A percentile compares a stretch with the other conserved stretches of the same genome.
Evolutionary conservation across 2,329 filamentous ascomycete species (phyloP).

Genomic region (Phoma herbarum): DNA sequence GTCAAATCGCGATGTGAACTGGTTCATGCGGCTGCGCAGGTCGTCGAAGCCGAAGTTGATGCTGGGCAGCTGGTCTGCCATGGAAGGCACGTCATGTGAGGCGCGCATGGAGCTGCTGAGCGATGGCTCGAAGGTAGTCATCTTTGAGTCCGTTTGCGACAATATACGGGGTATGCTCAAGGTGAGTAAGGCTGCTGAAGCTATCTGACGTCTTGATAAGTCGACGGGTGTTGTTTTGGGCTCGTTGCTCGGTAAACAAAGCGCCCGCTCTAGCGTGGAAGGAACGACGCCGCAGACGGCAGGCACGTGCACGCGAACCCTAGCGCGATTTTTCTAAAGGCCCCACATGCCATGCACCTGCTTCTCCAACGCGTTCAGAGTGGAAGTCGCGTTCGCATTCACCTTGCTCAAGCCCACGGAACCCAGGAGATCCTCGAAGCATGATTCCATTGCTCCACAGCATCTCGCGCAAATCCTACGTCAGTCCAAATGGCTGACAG

Average conservation of each 20-base stretch:
- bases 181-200: not conserved
- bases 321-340: constrained; percentile 31
- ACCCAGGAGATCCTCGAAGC: constrained; percentile 19
- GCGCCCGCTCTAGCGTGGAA: constrained; percentile 21
- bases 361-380: constrained; percentile 9
- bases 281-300: constrained; percentile 19
- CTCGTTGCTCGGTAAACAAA: constrained; percentile 46
- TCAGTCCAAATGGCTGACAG: constrained; percentile 67
- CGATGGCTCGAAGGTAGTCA: constrained; percentile 73
- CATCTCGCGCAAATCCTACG: constrained; percentile 26
- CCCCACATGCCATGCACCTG: constrained; percentile 15
- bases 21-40: constrained; percentile 91
- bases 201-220: constrained; percentile 30
- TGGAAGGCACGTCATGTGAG: constrained; percentile 68
- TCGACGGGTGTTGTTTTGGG: constrained; percentile 30
- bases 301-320: constrained; percentile 38
- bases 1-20: constrained; percentile 90
- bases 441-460: constrained; percentile 33
- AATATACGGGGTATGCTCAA: not conserved
- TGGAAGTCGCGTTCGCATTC: constrained; percentile 10
- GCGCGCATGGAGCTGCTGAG: constrained; percentile 71
- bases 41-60: constrained; percentile 98
- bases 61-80: constrained; percentile 81
- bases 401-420: not conserved
- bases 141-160: constrained; percentile 52